Base-by-base conservation (phyloP, 768 basidiomycete genomes). In the Auricularia heimuer region DNA sequence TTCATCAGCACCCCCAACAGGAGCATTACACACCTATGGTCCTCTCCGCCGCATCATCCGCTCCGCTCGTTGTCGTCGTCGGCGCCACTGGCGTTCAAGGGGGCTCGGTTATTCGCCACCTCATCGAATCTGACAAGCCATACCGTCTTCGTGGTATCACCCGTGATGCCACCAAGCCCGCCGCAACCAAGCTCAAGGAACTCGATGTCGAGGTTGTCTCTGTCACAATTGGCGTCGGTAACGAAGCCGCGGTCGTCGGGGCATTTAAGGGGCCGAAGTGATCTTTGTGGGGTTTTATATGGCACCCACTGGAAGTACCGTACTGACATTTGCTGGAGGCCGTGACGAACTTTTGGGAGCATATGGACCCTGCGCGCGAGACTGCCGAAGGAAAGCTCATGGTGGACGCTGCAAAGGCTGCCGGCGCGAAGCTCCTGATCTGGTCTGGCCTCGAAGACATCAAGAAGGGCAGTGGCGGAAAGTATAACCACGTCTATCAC, bases 11-110 rank as follows among this genome's bases (percentile, higher is more conserved):
- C 29, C 29, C 29, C 29, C 29, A 29, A 29, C 29, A 29, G 29
- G 29, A 29, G 29, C 39, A 14, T 14, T 42, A 8, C 3, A 42
- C 7, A 8, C 18, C 47, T 11, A 60, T 60, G 56, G 18, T 29
- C 18, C 8, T 60, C 18, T 33, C 56, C 29, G 7, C 56, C 24
- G 56, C 11, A 14, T 12, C 14, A 6, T 60, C 56, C 24, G 18
- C 56, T 60, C 56, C 56, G 6, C 62, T 76, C 35, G 71, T 76
- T 37, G 71, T 70, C 6, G 74, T 78, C 37, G 70, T 75, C n/a
- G 76, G 77, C 37, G 76, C 77, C 3, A 78, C 77, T 21, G 77
- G 77, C 16, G 64, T 62, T 11, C 76, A 78, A 72, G 77, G 77
- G 70, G 66, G 68, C 18, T 67, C 62, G 29, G 61, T 77, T 4